phyloP scores from a whole-genome alignment of 352 stramenopile genomes.

The Phytophthora rubi region DNA sequence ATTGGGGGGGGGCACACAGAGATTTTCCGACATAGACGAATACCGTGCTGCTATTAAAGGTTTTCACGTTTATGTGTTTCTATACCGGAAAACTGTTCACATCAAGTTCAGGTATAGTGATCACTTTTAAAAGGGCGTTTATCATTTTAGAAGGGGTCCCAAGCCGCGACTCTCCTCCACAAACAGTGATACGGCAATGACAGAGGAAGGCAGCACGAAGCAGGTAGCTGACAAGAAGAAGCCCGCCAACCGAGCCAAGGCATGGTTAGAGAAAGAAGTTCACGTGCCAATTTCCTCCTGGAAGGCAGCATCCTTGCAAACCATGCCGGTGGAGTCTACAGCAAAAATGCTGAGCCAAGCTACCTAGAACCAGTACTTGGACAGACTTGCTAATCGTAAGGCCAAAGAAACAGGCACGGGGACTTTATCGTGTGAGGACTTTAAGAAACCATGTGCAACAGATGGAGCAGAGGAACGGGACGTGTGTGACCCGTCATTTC shows the following conservation, averaged over 20 bases:
- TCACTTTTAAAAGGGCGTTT: too few relatives aligned
- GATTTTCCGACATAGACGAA: too few relatives aligned
- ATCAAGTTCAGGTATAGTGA: too few relatives aligned
- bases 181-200: too few relatives aligned
- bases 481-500: not conserved
- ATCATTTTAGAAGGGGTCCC: too few relatives aligned
- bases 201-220: not conserved
- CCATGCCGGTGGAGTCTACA: not conserved
- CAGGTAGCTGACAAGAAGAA: not conserved
- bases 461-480: not conserved
- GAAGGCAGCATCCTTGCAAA: not conserved
- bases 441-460: not conserved
- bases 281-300: not conserved
- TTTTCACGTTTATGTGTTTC: too few relatives aligned
- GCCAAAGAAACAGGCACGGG: not conserved
- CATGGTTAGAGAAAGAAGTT: not conserved
- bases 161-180: too few relatives aligned
- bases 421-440: not conserved
- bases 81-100: too few relatives aligned
- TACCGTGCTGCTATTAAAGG: too few relatives aligned
- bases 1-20: too few relatives aligned
- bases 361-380: not conserved
- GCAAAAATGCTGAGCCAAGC: not conserved
- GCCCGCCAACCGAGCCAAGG: not conserved
- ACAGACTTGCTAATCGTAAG: not conserved